Base-by-base conservation (phyloP, 345 rosid genomes). In the Mallotus nudiflorus region DNA sequence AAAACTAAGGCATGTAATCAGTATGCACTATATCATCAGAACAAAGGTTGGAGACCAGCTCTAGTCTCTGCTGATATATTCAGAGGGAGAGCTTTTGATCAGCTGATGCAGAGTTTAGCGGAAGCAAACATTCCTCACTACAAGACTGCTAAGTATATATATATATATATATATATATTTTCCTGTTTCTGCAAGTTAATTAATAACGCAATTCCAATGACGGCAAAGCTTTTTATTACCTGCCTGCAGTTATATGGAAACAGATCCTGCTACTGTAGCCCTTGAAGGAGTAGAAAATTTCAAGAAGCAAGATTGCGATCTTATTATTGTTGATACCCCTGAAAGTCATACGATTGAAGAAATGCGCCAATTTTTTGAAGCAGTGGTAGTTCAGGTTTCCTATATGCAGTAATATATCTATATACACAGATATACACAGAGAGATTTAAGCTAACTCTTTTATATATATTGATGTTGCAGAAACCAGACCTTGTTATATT, bases 291-390 rank as follows among this genome's bases (percentile, higher is more conserved):
- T 90, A 59, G 97, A 95, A 59, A 92, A 80, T 73, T 95, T 92
- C 75, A 95, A 89, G 80, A 82, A 89, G 78, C 97, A 95, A 75
- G 90, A 85, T 66, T 87, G 92, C 61, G 97, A 94, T 87, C 98
- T 95, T 65, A 88, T 92, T 52, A 92, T 92, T 80, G 91, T 92
- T 64, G 98, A 90, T 44, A 92, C 97, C 12, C 92, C 98, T 85
- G 98, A 96, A 69, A 94, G 97, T 39, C 98, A 95, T 80, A 76
- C 99, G 90, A 80, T 92, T 81, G 99, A 95, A 85, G 99, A 92
- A 84, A 92, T 95, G 96, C 96, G 91, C 48, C 96, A 89, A 95
- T 97, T 95, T 70, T 82, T 96, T 65, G 99, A 90, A 85, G 97
- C 97, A 79, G 87, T 90, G 85, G 99, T 89, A 84, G 4, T 52